Base-by-base conservation (phyloP, 352 stramenopile genomes). In the Globisporangium spiculum region DNA sequence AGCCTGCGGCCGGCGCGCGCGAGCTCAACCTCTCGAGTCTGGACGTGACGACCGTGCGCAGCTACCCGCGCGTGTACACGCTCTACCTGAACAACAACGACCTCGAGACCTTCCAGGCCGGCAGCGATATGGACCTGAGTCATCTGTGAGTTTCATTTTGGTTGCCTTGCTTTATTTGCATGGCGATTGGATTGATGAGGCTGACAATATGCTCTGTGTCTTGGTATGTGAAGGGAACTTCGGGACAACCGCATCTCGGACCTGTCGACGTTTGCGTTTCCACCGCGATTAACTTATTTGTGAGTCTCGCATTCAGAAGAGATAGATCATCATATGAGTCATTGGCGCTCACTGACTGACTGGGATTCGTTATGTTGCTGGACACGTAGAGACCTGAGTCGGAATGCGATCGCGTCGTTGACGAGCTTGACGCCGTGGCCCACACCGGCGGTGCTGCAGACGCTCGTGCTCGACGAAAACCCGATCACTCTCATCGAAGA, bases 1-100 rank as follows among this genome's bases (percentile, higher is more conserved):
- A 67, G 22, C 75, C 69, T 24, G 69, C 68, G 34, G 67, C 50
- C 8, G 63, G 75, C 16, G 72, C 76, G n/a, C 66, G 72, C n/a
- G 81, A 68, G 46, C 73, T 92, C 27, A 92, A 92, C 72, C 62
- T 90, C n/a, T 90, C 81, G 46, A 81, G 88, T 41, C 69, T 90
- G 38, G 73, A 88, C 58, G 65, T 92, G n/a, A 60, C 65, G 16
- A 26, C 54, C 27, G 78, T 92, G 16, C 48, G 53, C 22, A 81
- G 73, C 68, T 90, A 89, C 50, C 84, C 84, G 54, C 74, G 68
- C 24, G 80, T 89, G 22, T 85, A 86, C 66, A 54, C 58, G 24
- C 58, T 64, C 14, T 26, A 38, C 5, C 24, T 53, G 36, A 64
- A 52, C 24, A 12, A 34, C n/a, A 64, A 64, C 41, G 38, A 44